A percentile compares a stretch with the other conserved stretches of the same genome.
Evolutionary conservation across 2,329 filamentous ascomycete species (phyloP).

Genomic region (Fusarium ramigenum): DNA sequence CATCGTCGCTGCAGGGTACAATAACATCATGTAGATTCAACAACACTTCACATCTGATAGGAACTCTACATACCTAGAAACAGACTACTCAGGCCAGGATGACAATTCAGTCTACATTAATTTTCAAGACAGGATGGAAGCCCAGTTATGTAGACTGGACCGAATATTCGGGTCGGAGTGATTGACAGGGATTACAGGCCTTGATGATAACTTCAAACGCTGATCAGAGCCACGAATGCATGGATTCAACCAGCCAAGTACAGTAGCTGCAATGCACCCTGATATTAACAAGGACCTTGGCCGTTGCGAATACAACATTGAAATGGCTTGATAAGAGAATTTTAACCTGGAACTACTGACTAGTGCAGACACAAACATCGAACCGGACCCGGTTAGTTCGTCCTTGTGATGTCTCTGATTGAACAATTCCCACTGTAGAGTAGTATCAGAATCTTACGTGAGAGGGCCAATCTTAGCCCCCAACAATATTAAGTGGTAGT

Average conservation of each 20-base stretch:
- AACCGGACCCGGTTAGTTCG: background rate
- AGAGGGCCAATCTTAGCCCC: conserved; percentile 9
- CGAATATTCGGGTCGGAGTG: background rate
- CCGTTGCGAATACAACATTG: background rate
- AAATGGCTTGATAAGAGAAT: conserved; percentile 2
- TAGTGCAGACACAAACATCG: background rate
- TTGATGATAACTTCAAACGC: background rate
- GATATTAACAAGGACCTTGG: background rate
- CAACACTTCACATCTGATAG: background rate
- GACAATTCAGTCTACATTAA: background rate
- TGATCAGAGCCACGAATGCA: background rate
- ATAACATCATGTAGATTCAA: no score
- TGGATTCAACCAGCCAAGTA: background rate
- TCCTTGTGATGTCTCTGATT: background rate
- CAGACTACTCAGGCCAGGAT: background rate
- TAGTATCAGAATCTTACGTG: conserved; percentile 18
- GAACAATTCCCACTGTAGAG: background rate
- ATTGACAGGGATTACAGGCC: background rate
- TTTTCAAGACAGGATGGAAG: background rate
- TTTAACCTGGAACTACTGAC: background rate
- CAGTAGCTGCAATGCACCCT: background rate
- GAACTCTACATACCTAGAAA: background rate
- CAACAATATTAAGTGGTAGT: background rate
- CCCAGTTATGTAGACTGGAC: background rate
- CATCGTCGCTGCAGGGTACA: background rate